Evolutionary conservation across 257 asterid genomes (phyloP), one percentile per base, ranked within the genome.

Genomic region (Solanum sejunctum): DNA sequence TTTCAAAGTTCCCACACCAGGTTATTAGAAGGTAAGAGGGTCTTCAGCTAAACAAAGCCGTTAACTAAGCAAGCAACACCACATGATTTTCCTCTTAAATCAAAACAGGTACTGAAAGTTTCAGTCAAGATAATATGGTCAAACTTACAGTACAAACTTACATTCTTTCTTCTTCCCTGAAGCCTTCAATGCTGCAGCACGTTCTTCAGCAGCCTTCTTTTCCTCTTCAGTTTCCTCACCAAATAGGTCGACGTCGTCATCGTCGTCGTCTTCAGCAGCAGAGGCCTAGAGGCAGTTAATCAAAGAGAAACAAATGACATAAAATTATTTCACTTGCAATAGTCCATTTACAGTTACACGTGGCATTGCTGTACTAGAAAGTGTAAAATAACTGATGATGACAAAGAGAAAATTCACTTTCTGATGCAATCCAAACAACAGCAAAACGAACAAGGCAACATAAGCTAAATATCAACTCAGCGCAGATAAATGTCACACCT

Each of bases 201-300:
- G 98, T 39, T 88, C 97, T 84, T 95, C 99, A 39, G 98, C 89
- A 81, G 98, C 98, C 84, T 90, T 92, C 91, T 97, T 97, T 89
- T 96, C 99, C 86, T 95, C 99, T 89, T 95, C 99, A 16, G 99
- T 97, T 88, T 95, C 98, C 89, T 95, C 98, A 61, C 97, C 98
- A 84, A 95, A 95, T 88, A 95, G 92, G 86, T 95, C 99, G 75
- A 94, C 97, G 85, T 95, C 99, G 41, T 92, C 96, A 17, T 92
- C 99, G 2, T 94, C 94, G 0, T 92, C 41, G 41, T 36, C 99
- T 73, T 89, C 98, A 83, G 92, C 99, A 84, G 88, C 93, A 18
- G 95, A 83, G 6, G 93, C 92, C 97, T 92, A 91, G 26, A 77
- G 58, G 21, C 63, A 77, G 0, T 21, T 0, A 47, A 47, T 73